These are phyloP conservation scores for Bruguiera parviflora DNA, from an alignment of 345 rosid genomes.

Conservation along the genomic window DNA sequence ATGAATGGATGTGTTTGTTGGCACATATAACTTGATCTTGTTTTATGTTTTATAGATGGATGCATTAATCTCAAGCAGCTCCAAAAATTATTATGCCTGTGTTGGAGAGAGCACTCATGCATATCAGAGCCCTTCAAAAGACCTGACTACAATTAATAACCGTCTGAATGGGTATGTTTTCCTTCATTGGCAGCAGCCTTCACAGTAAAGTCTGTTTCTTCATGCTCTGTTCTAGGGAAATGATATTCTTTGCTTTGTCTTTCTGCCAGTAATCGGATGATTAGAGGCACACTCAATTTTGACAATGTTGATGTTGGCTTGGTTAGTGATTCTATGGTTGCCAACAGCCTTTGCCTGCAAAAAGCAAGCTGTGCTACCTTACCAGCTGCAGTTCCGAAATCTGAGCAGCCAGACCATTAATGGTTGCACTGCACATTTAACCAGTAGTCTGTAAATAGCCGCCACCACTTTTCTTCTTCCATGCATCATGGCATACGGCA, in stretches of 20 bases:
- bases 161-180: conserved; percentile 69
- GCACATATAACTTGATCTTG: neutral
- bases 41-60: conserved; percentile 58
- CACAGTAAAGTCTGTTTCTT: neutral
- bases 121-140: conserved; percentile 96
- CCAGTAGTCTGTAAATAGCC: conserved; percentile 35
- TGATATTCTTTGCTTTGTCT: neutral
- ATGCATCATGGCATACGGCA: too few species aligned
- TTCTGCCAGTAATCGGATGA: conserved; percentile 48
- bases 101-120: conserved; percentile 99
- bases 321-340: conserved; percentile 95
- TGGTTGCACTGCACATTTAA: conserved; percentile 18
- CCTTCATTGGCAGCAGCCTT: neutral
- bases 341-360: conserved; percentile 71
- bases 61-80: conserved; percentile 79
- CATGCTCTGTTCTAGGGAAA: too few species aligned
- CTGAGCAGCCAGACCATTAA: conserved; percentile 40
- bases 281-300: conserved; percentile 67
- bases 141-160: conserved; percentile 78
- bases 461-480: too few species aligned
- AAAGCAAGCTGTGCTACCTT: conserved; percentile 48
- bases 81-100: conserved; percentile 90
- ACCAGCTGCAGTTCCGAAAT: conserved; percentile 29
- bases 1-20: too few species aligned
- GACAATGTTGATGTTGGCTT: conserved; percentile 77